These are phyloP conservation scores for Malus orientalis DNA, from an alignment of 306 rosid genomes.

Conservation along the genomic window DNA sequence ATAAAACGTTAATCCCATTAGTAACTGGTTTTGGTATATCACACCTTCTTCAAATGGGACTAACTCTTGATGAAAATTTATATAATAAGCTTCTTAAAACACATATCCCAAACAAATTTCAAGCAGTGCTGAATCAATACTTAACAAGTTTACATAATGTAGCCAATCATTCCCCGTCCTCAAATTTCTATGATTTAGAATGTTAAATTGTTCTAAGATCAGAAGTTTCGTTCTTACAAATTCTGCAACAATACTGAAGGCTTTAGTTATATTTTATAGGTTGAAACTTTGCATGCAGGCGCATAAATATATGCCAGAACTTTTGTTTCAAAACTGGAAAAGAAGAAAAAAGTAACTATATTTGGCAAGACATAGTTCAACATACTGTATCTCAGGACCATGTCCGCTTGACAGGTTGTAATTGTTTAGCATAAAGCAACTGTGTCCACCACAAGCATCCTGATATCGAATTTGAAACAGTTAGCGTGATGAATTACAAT, in stretches of 20 bases:
- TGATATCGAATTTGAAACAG: conserved; percentile 12
- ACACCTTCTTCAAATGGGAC: background rate
- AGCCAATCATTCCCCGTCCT: background rate
- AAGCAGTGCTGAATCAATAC: background rate
- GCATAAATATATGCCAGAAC: background rate
- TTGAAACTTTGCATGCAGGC: background rate
- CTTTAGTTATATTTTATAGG: background rate
- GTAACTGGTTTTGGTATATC: background rate
- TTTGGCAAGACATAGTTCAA: background rate
- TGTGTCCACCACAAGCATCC: conserved; percentile 75
- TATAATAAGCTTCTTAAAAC: background rate
- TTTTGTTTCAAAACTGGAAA: background rate
- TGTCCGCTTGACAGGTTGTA: conserved; percentile 38
- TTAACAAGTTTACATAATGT: background rate
- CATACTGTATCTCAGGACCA: conserved; percentile 67
- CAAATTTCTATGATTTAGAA: background rate
- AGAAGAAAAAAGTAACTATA: background rate
- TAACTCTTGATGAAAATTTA: background rate
- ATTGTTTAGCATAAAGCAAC: conserved; percentile 69
- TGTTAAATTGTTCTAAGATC: background rate
- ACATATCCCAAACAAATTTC: background rate
- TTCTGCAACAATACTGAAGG: background rate
- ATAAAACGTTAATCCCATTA: background rate
- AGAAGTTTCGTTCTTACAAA: background rate
- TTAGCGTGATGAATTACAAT: background rate